These are phyloP conservation scores for Dictyostelium purpureum DNA, from an alignment of 78 protist genomes.

Conservation along the genomic window DNA sequence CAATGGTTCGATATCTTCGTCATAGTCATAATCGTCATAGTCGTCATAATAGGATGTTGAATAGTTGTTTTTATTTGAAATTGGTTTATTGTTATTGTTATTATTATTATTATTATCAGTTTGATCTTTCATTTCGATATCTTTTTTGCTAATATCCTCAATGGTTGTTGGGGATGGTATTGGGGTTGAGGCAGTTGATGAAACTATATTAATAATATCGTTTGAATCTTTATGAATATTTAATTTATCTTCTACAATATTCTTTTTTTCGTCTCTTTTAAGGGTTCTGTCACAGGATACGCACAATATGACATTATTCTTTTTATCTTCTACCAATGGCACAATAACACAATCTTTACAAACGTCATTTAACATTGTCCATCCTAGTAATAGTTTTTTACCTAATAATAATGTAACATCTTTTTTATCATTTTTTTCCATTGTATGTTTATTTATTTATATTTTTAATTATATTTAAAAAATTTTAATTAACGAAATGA, in stretches of 20 bases:
- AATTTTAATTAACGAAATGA: too few relatives aligned
- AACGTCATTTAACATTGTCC: constrained; percentile 53
- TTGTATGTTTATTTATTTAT: too few relatives aligned
- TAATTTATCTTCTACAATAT: neutral
- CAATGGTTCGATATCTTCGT: constrained; percentile 14
- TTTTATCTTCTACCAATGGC: constrained; percentile 64
- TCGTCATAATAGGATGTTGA: neutral
- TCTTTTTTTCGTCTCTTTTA: constrained; percentile 30
- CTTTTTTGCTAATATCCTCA: neutral
- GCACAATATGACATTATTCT: constrained; percentile 31
- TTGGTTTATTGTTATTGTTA: neutral
- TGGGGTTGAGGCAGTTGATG: neutral
- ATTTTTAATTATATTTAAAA: too few relatives aligned
- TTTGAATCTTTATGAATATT: neutral
- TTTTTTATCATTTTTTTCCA: too few relatives aligned
- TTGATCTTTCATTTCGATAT: neutral
- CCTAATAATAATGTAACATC: constrained; percentile 46
- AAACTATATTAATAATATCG: neutral
- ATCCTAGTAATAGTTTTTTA: constrained; percentile 39
- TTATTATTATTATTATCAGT: neutral
- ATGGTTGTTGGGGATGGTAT: neutral
- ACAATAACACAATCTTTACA: constrained; percentile 32
- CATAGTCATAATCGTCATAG: constrained; percentile 39
- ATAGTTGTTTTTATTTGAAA: too few relatives aligned
- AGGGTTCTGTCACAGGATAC: constrained; percentile 1